Base-by-base conservation (phyloP, 2,329 filamentous ascomycete species). In the Taxawa tesnikishii region DNA sequence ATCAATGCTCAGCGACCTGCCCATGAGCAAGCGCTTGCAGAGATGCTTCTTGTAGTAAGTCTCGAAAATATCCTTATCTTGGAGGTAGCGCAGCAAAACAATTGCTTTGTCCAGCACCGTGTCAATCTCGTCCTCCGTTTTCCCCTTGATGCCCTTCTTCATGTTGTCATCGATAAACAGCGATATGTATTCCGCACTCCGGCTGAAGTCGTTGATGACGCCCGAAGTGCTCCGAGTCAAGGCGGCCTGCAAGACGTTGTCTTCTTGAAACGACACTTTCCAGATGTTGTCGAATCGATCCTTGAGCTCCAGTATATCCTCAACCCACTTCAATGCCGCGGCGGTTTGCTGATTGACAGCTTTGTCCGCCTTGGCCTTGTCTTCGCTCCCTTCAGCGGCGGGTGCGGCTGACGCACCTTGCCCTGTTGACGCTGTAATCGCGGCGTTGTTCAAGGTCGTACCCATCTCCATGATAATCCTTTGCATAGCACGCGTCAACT, bases 1-100 rank as follows among this genome's bases (percentile, higher is more conserved):
- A 48, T 94, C 88, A 42, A 83, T 79, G 51, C 83, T 93, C 44
- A 92, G 79, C 0, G 84, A 88, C 47, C 90, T 92, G 51, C 79
- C 83, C 59, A 90, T 83, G 12, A 98, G 65, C 26, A 98, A 63
- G 31, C 90, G 76, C 38, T 83, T 79, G 27, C 83, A 88, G 15
- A 98, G 69, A 58, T 98, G 90, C 53, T 93, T 93, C 64, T 96
- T 94, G 64, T 98, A 96, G 56, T 98, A 98, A 4, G 82, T 75
- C 60, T 98, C 88, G 48, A 98, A 94, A 44, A 93, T 68, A 52
- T 98, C 90, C 58, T 88, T 90, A 49, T 96, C 88, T 34, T 78
- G 74, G 23, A 98, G 72, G 45, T 93, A 94, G 28, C 85, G 77
- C 32, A 98, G 70, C 5, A 98, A 65, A 0, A 79, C 75, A 38